A percentile compares a stretch with the other conserved stretches of the same genome.
Conservation (phyloP, 148 eudicot genomes). For the Simmondsia chinensis region DNA sequence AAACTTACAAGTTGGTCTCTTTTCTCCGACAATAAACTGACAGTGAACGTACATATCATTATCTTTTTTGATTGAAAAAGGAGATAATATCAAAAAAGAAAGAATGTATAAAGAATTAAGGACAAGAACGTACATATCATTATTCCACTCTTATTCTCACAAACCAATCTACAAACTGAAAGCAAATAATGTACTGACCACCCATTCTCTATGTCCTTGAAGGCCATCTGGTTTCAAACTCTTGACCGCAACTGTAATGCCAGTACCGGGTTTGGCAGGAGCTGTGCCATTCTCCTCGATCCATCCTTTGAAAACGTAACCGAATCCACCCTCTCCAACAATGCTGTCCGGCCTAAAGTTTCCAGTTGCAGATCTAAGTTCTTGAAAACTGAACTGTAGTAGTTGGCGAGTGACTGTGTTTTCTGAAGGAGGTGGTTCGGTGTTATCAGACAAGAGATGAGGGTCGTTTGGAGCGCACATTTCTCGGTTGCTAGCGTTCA, state of each 20-base stretch:
- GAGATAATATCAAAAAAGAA: too few species aligned
- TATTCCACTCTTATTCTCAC: too few species aligned
- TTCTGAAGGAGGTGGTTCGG: conserved; percentile 30
- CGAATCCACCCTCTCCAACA: conserved; percentile 96
- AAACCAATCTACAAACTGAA: conserved; percentile 16
- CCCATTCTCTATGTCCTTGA: conserved; percentile 99
- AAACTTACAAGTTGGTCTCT: too few species aligned
- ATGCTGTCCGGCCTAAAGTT: conserved; percentile 97
- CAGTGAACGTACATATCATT: too few species aligned
- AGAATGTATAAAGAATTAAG: too few species aligned
- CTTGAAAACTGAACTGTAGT: conserved; percentile 68
- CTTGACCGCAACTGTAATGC: conserved; percentile 90
- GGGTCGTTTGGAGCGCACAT: conserved; percentile 77
- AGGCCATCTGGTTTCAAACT: conserved; percentile 92
- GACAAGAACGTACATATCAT: too few species aligned
- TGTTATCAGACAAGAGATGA: conserved; percentile 40
- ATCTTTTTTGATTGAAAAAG: too few species aligned
- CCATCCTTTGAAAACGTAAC: conserved; percentile 96
- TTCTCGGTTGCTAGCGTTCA: conserved; percentile 92
- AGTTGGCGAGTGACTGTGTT: conserved; percentile 41
- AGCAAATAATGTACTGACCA: conserved; percentile 59
- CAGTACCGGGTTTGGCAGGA: conserved; percentile 92
- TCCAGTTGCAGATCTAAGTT: conserved; percentile 88
- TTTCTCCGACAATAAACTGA: too few species aligned
- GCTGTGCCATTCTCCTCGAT: conserved; percentile 87